Evolutionary conservation across 441 rosid species (phyloP), one percentile per base, ranked within the genome.

Genomic region (Metrosideros polymorpha): DNA sequence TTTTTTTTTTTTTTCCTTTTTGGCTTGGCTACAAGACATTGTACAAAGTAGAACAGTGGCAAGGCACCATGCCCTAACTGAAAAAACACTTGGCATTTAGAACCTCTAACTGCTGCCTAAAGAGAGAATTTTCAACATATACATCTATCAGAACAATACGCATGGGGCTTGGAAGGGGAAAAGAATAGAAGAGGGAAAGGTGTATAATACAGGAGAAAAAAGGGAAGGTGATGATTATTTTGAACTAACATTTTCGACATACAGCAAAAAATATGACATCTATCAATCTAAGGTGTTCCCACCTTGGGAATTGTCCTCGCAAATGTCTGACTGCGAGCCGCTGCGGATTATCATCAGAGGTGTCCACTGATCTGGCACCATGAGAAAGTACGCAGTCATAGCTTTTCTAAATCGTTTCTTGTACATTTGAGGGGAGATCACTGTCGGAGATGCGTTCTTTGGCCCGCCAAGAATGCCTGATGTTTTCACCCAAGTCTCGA

Each of bases 301-400:
- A 45, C 56, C 76, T 47, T 85, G 50, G 57, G 35, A 39, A 52
- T 51, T 85, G 79, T 82, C 87, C 32, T 82, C 75, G 12, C 49
- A 56, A 32, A 82, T 12, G 50, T 86, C 87, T 1, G 87, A 27
- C 7, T 86, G 87, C 2, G 87, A 86, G 15, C 50, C 47, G 2
- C 85, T 82, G 7, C 57, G 85, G 39, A 86, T 86, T 22, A 86
- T 82, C 12, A 25, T 56, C 6, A 54, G 88, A 8, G 86, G 85
- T 4, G 79, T 71, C 88, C 88, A 87, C 77, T 86, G 87, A 50
- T 87, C 88, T 14, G 88, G 88, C 22, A 87, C 88, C 88, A 87
- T 87, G 39, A 87, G 52, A 50, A 87, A 87, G 77, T 87, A 87
- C 12, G 77, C 52, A 15, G 86, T 87, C 88, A 87, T 87, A 52